Evolutionary conservation across 768 basidiomycete species (phyloP).

Genomic region (Termitomyces sp.): DNA sequence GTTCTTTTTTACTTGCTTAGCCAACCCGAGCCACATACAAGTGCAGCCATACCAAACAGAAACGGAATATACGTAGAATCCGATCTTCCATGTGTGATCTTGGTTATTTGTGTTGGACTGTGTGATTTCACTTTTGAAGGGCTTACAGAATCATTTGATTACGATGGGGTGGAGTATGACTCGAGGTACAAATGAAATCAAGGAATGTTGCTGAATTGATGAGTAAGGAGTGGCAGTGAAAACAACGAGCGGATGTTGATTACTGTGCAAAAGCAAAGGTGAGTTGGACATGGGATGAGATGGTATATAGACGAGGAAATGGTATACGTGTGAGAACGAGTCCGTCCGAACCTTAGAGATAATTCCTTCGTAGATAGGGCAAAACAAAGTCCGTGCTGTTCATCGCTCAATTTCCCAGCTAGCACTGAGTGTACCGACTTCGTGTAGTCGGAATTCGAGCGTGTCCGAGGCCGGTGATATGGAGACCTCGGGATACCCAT

Average conservation of each 20-base stretch:
- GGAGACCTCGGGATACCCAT: conserved; percentile 5
- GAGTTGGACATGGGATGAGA: not conserved
- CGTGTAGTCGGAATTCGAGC: conserved; percentile 11
- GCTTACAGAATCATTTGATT: too few species aligned
- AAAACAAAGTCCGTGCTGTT: not conserved
- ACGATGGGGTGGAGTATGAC: too few species aligned
- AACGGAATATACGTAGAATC: too few species aligned
- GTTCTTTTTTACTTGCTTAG: too few species aligned
- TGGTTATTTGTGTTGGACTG: too few species aligned
- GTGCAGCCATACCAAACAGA: too few species aligned
- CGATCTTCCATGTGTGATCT: too few species aligned
- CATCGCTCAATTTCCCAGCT: conserved; percentile 16
- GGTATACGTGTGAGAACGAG: not conserved
- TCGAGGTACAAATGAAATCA: not conserved
- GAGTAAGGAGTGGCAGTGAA: not conserved
- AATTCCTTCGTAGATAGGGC: not conserved
- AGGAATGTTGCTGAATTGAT: not conserved
- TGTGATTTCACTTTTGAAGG: too few species aligned
- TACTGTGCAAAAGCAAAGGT: not conserved
- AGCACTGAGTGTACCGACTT: conserved; percentile 14
- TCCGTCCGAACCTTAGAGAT: not conserved
- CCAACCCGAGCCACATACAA: too few species aligned
- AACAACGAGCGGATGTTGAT: not conserved
- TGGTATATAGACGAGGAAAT: conserved; percentile 3
- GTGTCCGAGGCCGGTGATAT: conserved; percentile 12